Base-by-base conservation (phyloP, 768 basidiomycete species). In the Rhodocollybia butyracea region DNA sequence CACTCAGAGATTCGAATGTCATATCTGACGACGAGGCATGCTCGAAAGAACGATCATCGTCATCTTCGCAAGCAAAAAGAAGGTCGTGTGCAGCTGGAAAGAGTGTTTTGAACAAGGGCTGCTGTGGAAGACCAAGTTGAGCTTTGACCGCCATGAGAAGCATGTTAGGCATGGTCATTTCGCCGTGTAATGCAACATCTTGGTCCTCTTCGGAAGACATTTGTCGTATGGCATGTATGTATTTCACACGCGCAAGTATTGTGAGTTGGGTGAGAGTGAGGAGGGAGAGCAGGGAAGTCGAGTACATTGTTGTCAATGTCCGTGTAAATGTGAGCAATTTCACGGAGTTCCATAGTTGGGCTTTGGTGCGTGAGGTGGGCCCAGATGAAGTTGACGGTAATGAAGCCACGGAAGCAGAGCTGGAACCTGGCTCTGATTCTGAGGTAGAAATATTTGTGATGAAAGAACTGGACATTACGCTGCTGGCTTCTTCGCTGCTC, bases 251-350 rank as follows among this genome's bases (percentile, higher is more conserved):
- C 10, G 91, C 92, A 40, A 98, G 83, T 5, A 96, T 70, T 27
- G 86, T 88, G 12, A 98, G 81, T 67, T 98, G 95, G 13, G 93
- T 79, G 26, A 86, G 82, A 0, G 93, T 95, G 46, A 95, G 79
- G n/a, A 98, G 79, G 17, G 88, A 81, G 40, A 98, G 80, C 27
- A 98, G 82, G 15, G 91, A 88, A 21, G 87, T 82, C 13, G 94
- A 84, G 69, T 98, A 98, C 22, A 95, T 70, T 0, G 89, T 84
- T 6, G 94, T 94, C 26, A 98, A 71, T 15, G 91, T 86, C 52
- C 95, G 79, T 2, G 94, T 96, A 56, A 98, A 82, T 5, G 93
- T 86, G 30, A 95, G 83, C 34, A 94, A 81, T 68, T 97, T 98
- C 34, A 97, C 81, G 70, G 97, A 93, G 55, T 86, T 85, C 96